These are phyloP conservation scores for Exophiala dermatitidis DNA, from an alignment of 2,329 filamentous ascomycete genomes.

Conservation along the genomic window DNA sequence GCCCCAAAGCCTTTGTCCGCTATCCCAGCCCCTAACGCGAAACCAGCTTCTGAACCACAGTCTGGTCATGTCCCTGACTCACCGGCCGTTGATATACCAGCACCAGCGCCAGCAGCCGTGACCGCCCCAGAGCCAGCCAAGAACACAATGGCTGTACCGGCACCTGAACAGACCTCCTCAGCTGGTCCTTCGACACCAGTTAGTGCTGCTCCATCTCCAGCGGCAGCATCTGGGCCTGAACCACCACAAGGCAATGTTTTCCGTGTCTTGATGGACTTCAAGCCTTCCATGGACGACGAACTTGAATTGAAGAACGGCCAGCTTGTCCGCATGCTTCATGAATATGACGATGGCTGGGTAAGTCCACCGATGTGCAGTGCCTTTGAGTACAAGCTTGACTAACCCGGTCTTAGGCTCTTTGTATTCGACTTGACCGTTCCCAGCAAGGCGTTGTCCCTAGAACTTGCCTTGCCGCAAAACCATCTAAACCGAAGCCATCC, in stretches of 20 bases:
- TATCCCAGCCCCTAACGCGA: constrained; percentile 36
- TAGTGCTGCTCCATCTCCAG: constrained; percentile 27
- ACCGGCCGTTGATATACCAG: not conserved
- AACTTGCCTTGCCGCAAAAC: constrained; percentile 84
- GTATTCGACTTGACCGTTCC: constrained; percentile 80
- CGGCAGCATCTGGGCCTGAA: constrained; percentile 45
- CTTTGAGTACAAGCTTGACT: constrained; percentile 30
- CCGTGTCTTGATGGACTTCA: constrained; percentile 90
- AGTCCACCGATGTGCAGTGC: constrained; percentile 37
- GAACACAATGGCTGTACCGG: constrained; percentile 12
- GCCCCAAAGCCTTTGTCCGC: constrained; percentile 36
- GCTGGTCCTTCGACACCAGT: constrained; percentile 57
- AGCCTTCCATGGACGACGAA: constrained; percentile 86
- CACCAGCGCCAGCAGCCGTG: constrained; percentile 20
- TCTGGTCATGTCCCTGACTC: constrained; percentile 17
- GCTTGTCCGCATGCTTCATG: constrained; percentile 80
- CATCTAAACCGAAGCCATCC: constrained; percentile 72
- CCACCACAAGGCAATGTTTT: constrained; percentile 63
- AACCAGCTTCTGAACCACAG: constrained; percentile 29
- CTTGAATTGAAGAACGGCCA: constrained; percentile 73
- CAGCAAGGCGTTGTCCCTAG: constrained; percentile 88
- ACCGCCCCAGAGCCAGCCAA: constrained; percentile 16
- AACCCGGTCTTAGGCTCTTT: constrained; percentile 60
- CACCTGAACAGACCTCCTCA: constrained; percentile 11
- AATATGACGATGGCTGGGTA: constrained; percentile 98